Evolutionary conservation across 352 stramenopile genomes (phyloP).

Genomic region (Phytophthora palmivora): DNA sequence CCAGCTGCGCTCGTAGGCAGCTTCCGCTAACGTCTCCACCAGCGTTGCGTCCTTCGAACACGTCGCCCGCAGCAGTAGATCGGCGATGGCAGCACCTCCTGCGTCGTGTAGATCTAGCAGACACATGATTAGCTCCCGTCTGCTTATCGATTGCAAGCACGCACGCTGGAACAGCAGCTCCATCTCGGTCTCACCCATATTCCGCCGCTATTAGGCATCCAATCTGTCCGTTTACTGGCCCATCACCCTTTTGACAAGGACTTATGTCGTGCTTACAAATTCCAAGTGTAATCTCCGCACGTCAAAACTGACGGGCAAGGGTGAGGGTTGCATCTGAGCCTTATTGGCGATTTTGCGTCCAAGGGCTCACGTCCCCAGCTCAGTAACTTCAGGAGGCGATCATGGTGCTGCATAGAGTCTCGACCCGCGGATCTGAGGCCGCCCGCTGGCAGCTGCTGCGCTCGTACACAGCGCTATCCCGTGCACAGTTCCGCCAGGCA

Average conservation of each 20-base stretch:
- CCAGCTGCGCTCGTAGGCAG: conserved; percentile 72
- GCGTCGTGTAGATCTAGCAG: conserved; percentile 44
- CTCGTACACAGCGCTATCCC: conserved; percentile 60
- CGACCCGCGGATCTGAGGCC: conserved; percentile 6
- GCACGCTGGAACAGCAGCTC: conserved; percentile 30
- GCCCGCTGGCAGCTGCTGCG: conserved; percentile 34
- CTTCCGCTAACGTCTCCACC: conserved; percentile 22
- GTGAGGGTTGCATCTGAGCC: conserved; percentile 24
- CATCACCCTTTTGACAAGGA: conserved; percentile 3
- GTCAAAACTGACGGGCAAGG: conserved; percentile 24
- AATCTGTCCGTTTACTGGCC: conserved; percentile 29
- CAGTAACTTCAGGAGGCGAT: not conserved
- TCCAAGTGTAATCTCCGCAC: conserved; percentile 18
- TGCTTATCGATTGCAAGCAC: not conserved
- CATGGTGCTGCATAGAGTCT: conserved; percentile 35
- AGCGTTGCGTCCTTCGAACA: conserved; percentile 4
- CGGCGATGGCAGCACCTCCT: conserved; percentile 53
- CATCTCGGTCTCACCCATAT: conserved; percentile 2
- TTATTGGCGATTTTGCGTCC: conserved; percentile 29
- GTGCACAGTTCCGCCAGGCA: conserved; percentile 60
- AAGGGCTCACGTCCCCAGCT: conserved; percentile 19
- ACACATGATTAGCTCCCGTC: not conserved
- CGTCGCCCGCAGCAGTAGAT: conserved; percentile 48
- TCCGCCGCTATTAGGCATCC: conserved; percentile 13
- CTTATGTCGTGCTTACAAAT: conserved; percentile 17